Conservation (phyloP, 306 rosid genomes). For the Urtica urens region DNA sequence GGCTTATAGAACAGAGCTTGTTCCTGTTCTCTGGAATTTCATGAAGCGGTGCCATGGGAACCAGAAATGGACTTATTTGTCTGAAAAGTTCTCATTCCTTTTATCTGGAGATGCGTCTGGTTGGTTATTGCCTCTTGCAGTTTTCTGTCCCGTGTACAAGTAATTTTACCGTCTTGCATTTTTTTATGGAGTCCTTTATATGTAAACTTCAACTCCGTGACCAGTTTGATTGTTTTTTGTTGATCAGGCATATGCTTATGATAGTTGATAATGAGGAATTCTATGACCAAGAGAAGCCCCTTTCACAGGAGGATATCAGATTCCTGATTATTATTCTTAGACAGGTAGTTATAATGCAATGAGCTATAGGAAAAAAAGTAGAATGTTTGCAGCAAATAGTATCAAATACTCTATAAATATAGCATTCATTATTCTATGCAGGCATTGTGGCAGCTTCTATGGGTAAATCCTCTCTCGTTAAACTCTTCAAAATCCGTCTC, state of each 20-base stretch:
- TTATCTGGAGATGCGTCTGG: slow-evolving; percentile 84
- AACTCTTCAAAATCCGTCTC: slow-evolving; percentile 34
- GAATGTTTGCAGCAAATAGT: slow-evolving; percentile 2
- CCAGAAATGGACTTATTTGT: slow-evolving; percentile 69
- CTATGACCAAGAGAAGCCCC: slow-evolving; percentile 95
- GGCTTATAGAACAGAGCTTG: slow-evolving; percentile 91
- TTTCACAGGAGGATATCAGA: slow-evolving; percentile 71
- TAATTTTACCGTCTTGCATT: slow-evolving; percentile 18
- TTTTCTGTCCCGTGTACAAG: slow-evolving; percentile 97
- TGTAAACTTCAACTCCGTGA: too few relatives aligned
- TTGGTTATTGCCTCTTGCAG: slow-evolving; percentile 89
- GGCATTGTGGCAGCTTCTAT: slow-evolving; percentile 95
- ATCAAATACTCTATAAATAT: background rate
- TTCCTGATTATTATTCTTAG: slow-evolving; percentile 66
- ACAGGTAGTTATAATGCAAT: slow-evolving; percentile 50
- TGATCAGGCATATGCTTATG: slow-evolving; percentile 78
- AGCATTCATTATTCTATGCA: slow-evolving; percentile 32
- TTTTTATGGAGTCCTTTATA: background rate
- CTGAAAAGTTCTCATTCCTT: slow-evolving; percentile 56
- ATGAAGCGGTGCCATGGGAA: slow-evolving; percentile 86
- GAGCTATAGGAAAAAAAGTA: slow-evolving; percentile 6
- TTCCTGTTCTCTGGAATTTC: slow-evolving; percentile 88
- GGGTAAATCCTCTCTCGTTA: slow-evolving; percentile 60
- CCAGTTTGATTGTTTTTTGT: slow-evolving; percentile 5
- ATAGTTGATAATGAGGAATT: slow-evolving; percentile 92